Base-by-base conservation (phyloP, 495 filamentous ascomycete species). In the Tuber microsphaerosporum region DNA sequence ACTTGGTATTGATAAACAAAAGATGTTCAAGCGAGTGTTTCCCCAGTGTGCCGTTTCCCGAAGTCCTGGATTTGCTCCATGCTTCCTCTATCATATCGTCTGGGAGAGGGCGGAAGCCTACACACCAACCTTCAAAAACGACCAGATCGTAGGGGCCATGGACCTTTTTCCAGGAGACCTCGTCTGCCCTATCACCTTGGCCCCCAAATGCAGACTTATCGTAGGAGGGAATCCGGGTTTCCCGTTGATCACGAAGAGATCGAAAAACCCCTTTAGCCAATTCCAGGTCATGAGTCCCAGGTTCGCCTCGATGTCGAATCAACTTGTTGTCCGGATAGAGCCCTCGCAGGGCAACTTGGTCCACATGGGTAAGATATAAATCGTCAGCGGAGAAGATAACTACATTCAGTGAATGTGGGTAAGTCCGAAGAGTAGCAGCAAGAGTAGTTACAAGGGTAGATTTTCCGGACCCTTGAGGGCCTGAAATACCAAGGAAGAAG, bases 41-140 rank as follows among this genome's bases (percentile, higher is more conserved):
- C 48, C 88, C 89, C 68, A 91, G 72, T 43, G 51, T 75, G 42
- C 84, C 79, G 84, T 84, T 69, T 85, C 87, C 72, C 79, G 79
- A 81, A 86, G 88, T 51, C 74, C 73, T 65, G 80, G 83, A 56
- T 82, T 76, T 81, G 70, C 87, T 84, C 89, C 91, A 93, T 69
- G 86, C 87, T 72, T 76, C 79, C 74, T 87, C 85, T 44, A 94
- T 75, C n/a, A 85, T 85, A 1, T 83, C 72, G 19, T 89, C 86
- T 73, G 85, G 81, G 72, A 94, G 86, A 6, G 90, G 79, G 22
- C 91, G 88, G 84, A 98, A 97, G 2, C 94, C 94, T 45, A 97
- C 91, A 84, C 92, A 89, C 94, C 94, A 98, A 22, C 94, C 94
- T 82, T 98, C 94, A 74, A 98, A 90, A 69, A 98, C 88, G 2